Evolutionary conservation across 2,329 filamentous ascomycete species (phyloP), one percentile per base, ranked within the genome.

Genomic region (Talaromyces sp.): DNA sequence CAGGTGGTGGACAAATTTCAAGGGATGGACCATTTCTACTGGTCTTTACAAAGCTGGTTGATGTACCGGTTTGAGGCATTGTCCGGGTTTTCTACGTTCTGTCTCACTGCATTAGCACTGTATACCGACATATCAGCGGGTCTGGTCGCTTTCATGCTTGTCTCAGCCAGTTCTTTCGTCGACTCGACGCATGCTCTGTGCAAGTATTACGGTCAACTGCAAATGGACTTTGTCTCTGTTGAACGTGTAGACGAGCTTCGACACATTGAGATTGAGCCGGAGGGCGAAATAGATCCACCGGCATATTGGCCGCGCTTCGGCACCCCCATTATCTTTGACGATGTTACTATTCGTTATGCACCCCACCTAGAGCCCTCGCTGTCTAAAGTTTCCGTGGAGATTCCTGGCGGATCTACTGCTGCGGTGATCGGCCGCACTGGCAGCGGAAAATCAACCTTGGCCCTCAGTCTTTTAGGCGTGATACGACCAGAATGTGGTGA

Each of bases 1-100:
- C 79, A 83, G 2, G 92, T 92, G 0, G 92, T 92, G 0, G 92
- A 96, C 70, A 87, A 87, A 19, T 96, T 96, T 71, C 93, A 96
- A 73, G 92, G 92, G 71, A 95, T 96, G 84, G 93, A 97, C 69
- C 93, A 97, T 73, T 96, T 96, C 77, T 96, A 96, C 77, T 96
- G 92, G 89, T 90, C 88, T 62, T 81, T 96, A 51, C 91, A 96
- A 66, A 86, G 87, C 8, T 96, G 92, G 92, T 81, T 96, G 2
- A 87, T 88, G 72, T 92, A 89, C 69, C 86, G 92, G 13, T 93
- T 95, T 60, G 88, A 91, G 67, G 75, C 80, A 9, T 76, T 93
- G 6, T 91, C 91, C 0, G 89, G 89, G 0, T 72, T 84, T 3
- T 91, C 91, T 8, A 92, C 90, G 0, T 89, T 93, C 62, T 76